phyloP scores from a whole-genome alignment of 176 grass and related monocot species.

The Aegilops bicornis region DNA sequence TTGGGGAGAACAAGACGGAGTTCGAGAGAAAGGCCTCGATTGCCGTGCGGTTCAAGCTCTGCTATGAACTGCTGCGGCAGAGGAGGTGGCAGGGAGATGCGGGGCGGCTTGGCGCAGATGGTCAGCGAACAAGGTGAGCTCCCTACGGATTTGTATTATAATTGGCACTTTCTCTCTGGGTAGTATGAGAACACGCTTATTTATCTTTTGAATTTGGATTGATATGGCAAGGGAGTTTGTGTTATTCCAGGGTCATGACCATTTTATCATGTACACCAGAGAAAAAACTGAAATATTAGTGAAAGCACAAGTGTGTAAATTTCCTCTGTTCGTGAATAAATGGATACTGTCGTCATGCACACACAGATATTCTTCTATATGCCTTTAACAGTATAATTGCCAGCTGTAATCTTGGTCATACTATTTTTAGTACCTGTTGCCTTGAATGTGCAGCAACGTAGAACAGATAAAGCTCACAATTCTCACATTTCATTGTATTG shows the following conservation, averaged over 20 bases:
- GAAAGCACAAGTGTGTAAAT: not conserved
- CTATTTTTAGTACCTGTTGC: not conserved
- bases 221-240: not conserved
- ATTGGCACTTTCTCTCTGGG: not conserved
- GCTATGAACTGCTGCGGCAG: constrained; percentile 51
- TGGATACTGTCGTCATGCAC: not conserved
- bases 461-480: not conserved
- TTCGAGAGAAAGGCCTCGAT: constrained; percentile 16
- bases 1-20: not conserved
- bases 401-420: not conserved
- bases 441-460: not conserved
- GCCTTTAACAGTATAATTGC: not conserved
- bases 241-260: not conserved
- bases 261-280: not conserved
- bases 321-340: not conserved
- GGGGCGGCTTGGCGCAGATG: constrained; percentile 41
- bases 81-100: constrained; percentile 61
- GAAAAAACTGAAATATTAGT: not conserved
- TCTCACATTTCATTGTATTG: constrained; percentile 11
- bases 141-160: not conserved
- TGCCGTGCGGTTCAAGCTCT: constrained; percentile 34
- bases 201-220: constrained; percentile 9
- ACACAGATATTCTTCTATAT: not conserved
- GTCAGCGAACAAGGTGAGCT: constrained; percentile 59
- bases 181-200: not conserved